Evolutionary conservation across 2,329 filamentous ascomycete species (phyloP).

Genomic region (Sarocladiaceae sp.): DNA sequence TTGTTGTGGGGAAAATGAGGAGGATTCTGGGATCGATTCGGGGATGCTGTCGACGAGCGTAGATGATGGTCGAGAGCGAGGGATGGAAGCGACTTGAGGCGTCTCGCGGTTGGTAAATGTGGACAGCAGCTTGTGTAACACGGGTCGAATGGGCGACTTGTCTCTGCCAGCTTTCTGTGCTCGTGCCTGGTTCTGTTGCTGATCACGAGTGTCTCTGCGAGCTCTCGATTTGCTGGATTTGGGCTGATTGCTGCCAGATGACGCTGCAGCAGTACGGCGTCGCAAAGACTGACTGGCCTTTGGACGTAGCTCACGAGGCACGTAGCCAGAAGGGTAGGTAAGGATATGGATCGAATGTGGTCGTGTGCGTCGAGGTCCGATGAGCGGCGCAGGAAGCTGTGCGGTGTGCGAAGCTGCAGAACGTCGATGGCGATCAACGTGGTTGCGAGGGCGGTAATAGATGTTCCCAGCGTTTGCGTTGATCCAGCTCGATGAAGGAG

Average conservation of each 20-base stretch:
- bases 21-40: neutral
- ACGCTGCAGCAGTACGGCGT: neutral
- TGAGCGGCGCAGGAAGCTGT: conserved; percentile 31
- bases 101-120: conserved; percentile 11
- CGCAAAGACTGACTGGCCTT: conserved; percentile 3
- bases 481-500: conserved; percentile 16
- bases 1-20: neutral
- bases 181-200: neutral
- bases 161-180: conserved; percentile 4
- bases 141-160: conserved; percentile 10
- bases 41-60: conserved; percentile 20
- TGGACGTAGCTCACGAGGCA: conserved; percentile 40
- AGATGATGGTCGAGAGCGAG: neutral
- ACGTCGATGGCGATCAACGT: conserved; percentile 2
- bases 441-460: conserved; percentile 22
- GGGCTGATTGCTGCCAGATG: conserved; percentile 9
- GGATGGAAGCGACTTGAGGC: neutral
- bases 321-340: conserved; percentile 37
- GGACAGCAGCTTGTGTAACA: conserved; percentile 14
- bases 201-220: neutral
- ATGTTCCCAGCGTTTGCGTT: conserved; percentile 21
- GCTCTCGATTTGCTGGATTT: conserved; percentile 12
- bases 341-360: conserved; percentile 39
- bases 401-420: conserved; percentile 11
- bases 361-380: conserved; percentile 33